Evolutionary conservation across 192 early-diverging fungal genomes (phyloP).

Genomic region (Gorgonomyces haynaldii): DNA sequence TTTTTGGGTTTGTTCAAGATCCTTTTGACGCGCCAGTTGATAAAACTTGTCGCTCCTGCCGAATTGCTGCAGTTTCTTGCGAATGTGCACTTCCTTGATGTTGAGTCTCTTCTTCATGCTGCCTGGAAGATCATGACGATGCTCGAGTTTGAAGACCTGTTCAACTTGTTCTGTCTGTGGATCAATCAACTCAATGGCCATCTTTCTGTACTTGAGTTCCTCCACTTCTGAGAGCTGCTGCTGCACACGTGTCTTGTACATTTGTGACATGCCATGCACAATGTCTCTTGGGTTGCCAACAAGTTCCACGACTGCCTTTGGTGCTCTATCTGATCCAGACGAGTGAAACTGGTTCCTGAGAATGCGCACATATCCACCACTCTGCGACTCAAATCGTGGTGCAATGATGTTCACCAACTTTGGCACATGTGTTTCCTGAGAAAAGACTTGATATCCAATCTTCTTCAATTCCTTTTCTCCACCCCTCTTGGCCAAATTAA

Average conservation of each 20-base stretch:
- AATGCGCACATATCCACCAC: conserved; percentile 85
- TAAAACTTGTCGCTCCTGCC: conserved; percentile 13
- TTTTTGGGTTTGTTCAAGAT: conserved; percentile 6
- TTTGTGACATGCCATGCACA: conserved; percentile 22
- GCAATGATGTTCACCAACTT: conserved; percentile 73
- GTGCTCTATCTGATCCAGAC: conserved; percentile 62
- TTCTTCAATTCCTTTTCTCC: conserved; percentile 19
- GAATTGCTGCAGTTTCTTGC: conserved; percentile 20
- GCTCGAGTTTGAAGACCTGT: conserved; percentile 3
- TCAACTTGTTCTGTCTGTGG: conserved; percentile 19
- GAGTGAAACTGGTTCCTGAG: conserved; percentile 62
- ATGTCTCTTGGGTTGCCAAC: conserved; percentile 72
- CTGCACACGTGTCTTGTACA: conserved; percentile 11
- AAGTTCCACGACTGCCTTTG: conserved; percentile 83
- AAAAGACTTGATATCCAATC: conserved; percentile 17
- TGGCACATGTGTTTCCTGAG: conserved; percentile 59
- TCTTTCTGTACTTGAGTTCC: conserved; percentile 14
- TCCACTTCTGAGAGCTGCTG: conserved; percentile 19
- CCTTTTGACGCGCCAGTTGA: conserved; percentile 15
- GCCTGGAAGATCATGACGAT: conserved; percentile 19
- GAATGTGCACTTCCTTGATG: conserved; percentile 17
- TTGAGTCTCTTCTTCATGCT: conserved; percentile 19
- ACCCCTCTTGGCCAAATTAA: conserved; percentile 71
- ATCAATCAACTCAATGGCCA: conserved; percentile 21
- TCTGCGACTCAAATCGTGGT: conserved; percentile 63